Evolutionary conservation across 228 moss, liverwort and hornwort genomes (phyloP), one percentile per base, ranked within the genome.

Genomic region (Sphagnum magellanicum): DNA sequence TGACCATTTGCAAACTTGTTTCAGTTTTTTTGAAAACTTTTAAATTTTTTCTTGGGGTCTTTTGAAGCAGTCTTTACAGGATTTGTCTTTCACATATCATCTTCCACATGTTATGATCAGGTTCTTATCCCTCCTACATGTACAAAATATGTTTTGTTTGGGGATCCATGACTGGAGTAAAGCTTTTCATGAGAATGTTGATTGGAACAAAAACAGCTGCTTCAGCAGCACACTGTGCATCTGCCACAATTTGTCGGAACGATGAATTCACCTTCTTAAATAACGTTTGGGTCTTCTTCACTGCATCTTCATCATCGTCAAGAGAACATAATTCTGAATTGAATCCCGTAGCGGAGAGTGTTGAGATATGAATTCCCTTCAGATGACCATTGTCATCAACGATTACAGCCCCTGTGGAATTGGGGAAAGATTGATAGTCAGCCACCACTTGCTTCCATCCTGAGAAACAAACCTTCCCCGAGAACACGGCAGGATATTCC

Each of bases 371-470:
- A 64, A 82, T 80, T 6, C 86, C 86, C 9, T 86, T 86, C 55
- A 82, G 77, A 15, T 50, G 46, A 0, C 82, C 82, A 1, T 71
- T n/a, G 13, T 75, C 75, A 49, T 86, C 82, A 50, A 86, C 86
- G 16, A 86, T 48, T 0, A 86, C 32, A 11, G 77, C 82, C 52
- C 82, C 79, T 0, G 17, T 52, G 64, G 67, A 75, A 8, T 80
- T 59, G 0, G 72, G 75, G 16, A 86, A 82, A 17, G 75, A 72
- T 4, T 11, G 48, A 6, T 82, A 86, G 12, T 86, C 76, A 4
- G 79, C 80, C 4, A 86, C 71, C 12, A 67, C 86, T 63, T 86
- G 78, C 69, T 82, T 86, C 82, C 82, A 86, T 12, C 79, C 82
- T 0, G 62, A 67, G 8, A 75, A 80, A 71, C 82, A 86, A 1